These are phyloP conservation scores for Ustilago lituana DNA, from an alignment of 1,284 basidiomycete genomes.

Conservation along the genomic window DNA sequence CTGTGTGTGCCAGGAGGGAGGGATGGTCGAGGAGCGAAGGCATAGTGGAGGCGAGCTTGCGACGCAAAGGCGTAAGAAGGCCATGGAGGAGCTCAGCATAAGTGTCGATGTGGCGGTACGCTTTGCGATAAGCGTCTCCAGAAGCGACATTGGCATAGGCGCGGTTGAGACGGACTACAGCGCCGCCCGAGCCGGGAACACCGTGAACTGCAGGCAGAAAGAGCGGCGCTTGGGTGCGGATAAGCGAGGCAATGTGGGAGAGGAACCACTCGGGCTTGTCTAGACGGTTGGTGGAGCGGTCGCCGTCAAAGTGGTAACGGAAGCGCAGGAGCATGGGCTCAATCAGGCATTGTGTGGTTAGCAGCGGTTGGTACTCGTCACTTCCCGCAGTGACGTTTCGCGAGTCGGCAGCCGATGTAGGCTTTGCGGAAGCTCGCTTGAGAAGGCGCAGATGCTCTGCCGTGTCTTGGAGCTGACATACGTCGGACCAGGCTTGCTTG, in stretches of 20 bases:
- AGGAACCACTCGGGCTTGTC: slow-evolving; percentile 99
- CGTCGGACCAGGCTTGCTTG: slow-evolving; percentile 47
- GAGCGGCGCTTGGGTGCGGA: slow-evolving; percentile 70
- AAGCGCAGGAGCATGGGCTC: slow-evolving; percentile 86
- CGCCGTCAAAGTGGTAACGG: slow-evolving; percentile 92
- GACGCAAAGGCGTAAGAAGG: slow-evolving; percentile 50
- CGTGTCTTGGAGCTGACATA: slow-evolving; percentile 54
- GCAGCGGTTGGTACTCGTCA: slow-evolving; percentile 56
- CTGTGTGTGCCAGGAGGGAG: slow-evolving; percentile 89
- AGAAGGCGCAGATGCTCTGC: slow-evolving; percentile 47
- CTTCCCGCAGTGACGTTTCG: slow-evolving; percentile 41
- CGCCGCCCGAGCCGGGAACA: slow-evolving; percentile 18
- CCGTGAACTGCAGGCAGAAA: slow-evolving; percentile 72
- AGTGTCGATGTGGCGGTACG: slow-evolving; percentile 60
- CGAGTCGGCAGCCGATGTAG: background rate
- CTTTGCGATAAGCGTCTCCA: slow-evolving; percentile 75
- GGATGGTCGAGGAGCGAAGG: slow-evolving; percentile 80
- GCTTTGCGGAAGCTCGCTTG: slow-evolving; percentile 27
- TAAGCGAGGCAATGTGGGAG: slow-evolving; percentile 80
- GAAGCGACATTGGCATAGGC: slow-evolving; percentile 78
- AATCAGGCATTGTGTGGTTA: slow-evolving; percentile 78
- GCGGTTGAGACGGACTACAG: slow-evolving; percentile 11
- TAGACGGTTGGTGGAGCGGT: slow-evolving; percentile 84
- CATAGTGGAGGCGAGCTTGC: slow-evolving; percentile 69
- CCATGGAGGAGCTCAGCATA: slow-evolving; percentile 59